These are phyloP conservation scores for Yamadazyma atmosphaerica DNA, from an alignment of 1,139 yeast genomes.

Conservation along the genomic window DNA sequence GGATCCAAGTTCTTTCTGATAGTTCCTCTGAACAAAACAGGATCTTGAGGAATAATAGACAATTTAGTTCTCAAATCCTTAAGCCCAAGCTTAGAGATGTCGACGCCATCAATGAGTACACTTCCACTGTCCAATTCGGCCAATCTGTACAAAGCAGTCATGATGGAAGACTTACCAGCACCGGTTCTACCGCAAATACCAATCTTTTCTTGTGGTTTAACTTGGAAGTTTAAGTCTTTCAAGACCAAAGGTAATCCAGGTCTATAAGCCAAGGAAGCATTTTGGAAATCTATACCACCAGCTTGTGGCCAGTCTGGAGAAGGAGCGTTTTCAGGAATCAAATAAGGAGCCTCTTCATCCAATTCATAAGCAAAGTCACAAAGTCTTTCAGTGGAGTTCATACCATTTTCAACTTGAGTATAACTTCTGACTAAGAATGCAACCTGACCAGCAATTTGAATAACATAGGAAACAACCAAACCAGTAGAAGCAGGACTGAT, in stretches of 20 bases:
- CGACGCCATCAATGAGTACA: constrained; percentile 80
- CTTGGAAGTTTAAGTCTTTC: constrained; percentile 74
- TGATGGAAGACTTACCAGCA: constrained; percentile 95
- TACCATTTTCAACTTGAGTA: constrained; percentile 49
- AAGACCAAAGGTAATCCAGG: constrained; percentile 86
- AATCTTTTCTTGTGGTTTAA: constrained; percentile 76
- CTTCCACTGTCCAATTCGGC: constrained; percentile 82
- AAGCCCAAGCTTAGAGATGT: constrained; percentile 65
- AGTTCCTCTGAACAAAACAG: constrained; percentile 68
- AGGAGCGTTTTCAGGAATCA: constrained; percentile 64
- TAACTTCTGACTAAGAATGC: constrained; percentile 43
- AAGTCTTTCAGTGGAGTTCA: constrained; percentile 49
- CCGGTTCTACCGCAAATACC: constrained; percentile 99
- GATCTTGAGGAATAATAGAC: constrained; percentile 80
- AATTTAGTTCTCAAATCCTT: constrained; percentile 58
- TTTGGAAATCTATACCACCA: constrained; percentile 75
- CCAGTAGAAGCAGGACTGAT: constrained; percentile 48
- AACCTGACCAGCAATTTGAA: constrained; percentile 45
- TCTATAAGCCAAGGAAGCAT: constrained; percentile 81
- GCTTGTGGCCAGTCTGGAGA: constrained; percentile 79
- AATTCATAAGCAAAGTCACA: constrained; percentile 46
- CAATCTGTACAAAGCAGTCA: constrained; percentile 89
- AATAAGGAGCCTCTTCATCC: constrained; percentile 75
- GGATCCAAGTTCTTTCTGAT: constrained; percentile 70
- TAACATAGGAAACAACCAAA: constrained; percentile 42